Evolutionary conservation across 1,139 yeast species (phyloP), one percentile per base, ranked within the genome.

Genomic region (Kodamaea alishanica): DNA sequence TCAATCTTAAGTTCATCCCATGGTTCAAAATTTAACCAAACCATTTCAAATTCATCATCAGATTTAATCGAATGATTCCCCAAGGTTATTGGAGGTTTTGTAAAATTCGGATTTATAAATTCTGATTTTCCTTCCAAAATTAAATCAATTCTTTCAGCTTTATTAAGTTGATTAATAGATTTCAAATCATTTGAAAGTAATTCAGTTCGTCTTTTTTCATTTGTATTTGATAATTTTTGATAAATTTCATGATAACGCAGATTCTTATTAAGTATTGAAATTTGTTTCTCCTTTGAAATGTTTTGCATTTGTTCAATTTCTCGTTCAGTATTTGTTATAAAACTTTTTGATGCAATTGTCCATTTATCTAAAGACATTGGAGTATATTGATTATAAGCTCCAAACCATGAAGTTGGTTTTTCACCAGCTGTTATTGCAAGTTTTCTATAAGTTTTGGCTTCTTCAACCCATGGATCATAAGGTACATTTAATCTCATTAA

Each of bases 401-500:
- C 86, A 52, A 71, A 77, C 84, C 84, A 80, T 62, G 65, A 65
- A 53, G 61, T 71, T 42, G 67, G 77, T 45, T 50, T 63, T 52
- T 54, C 63, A 4, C 79, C 79, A 34, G 60, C 58, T 32, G 63
- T 60, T 10, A 54, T 44, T 2, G 80, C 77, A 32, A 68, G 54
- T 4, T 65, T 65, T 35, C 82, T 66, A 38, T 76, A 76, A 31
- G 58, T 55, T 38, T 55, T 63, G 2, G 84, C 81, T 51, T 80
- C 85, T 33, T 78, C 83, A 35, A 55, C 65, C 84, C 85, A 80
- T 2, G 86, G 86, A 50, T 81, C 86, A 52, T 74, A 73, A 2
- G 81, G 74, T 6, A 77, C 49, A 5, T 62, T 48, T 35, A 79
- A 50, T 38, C 86, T 58, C 25, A 75, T 63, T 6, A 68, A 47